Conservation (phyloP, 23 red algal genomes). For the Pyropia yezoensis region DNA sequence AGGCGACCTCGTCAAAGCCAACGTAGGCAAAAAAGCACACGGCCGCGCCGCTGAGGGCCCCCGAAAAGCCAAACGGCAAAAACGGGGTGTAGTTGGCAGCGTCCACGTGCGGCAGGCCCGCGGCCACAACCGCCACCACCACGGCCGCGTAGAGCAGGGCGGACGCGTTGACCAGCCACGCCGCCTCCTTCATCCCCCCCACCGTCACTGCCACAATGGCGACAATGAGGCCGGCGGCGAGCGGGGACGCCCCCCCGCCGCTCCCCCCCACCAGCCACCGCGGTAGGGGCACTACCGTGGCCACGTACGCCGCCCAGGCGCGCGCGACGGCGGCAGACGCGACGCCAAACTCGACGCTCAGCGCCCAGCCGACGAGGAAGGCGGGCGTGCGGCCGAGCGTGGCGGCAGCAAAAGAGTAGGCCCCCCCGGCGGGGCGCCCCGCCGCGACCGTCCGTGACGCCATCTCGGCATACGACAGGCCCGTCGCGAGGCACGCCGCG, state of each 20-base stretch:
- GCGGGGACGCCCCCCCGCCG: constrained; percentile 21
- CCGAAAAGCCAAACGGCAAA: constrained; percentile 58
- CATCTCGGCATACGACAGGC: constrained; percentile 89
- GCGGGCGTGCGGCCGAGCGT: constrained; percentile 68
- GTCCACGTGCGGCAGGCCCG: constrained; percentile 30
- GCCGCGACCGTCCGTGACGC: constrained; percentile 44
- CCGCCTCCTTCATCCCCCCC: constrained; percentile 65
- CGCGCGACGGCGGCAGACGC: constrained; percentile 75
- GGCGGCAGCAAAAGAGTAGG: constrained; percentile 83
- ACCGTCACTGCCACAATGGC: constrained; percentile 35
- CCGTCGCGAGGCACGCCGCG: constrained; percentile 54
- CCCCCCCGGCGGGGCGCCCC: constrained; percentile 64
- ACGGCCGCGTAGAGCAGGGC: constrained; percentile 57
- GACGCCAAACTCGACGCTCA: constrained; percentile 88
- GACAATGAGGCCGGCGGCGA: constrained; percentile 34
- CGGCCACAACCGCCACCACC: constrained; percentile 37
- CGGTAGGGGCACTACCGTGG: constrained; percentile 24
- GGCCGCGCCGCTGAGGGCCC: constrained; percentile 44
- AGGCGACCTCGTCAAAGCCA: constrained; percentile 87
- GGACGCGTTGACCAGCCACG: constrained; percentile 65
- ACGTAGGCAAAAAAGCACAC: constrained; percentile 79
- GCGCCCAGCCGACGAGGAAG: constrained; percentile 80
- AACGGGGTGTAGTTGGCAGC: constrained; percentile 69
- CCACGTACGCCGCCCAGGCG: constrained; percentile 68
- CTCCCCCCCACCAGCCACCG: constrained; percentile 14